phyloP scores from a whole-genome alignment of 345 rosid genomes.

The Hibiscus tridactylites region DNA sequence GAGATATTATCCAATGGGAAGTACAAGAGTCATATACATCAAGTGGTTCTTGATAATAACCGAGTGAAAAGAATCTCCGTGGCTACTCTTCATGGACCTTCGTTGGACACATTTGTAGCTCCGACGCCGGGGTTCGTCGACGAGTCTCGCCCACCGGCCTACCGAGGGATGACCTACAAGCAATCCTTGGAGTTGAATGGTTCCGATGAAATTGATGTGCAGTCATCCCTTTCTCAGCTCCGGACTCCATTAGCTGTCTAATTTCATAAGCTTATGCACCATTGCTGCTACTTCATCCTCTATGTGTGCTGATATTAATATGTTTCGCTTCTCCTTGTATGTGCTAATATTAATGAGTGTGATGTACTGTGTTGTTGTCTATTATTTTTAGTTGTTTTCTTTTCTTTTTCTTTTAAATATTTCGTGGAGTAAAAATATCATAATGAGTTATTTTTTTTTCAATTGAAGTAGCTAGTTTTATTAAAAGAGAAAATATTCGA shows the following conservation, averaged over 20 bases:
- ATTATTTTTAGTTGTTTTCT: too few relatives aligned
- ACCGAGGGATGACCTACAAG: not conserved
- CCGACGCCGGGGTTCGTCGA: not conserved
- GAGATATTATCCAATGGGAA: not conserved
- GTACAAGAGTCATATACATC: not conserved
- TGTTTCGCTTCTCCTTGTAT: too few relatives aligned
- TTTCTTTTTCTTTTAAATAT: too few relatives aligned
- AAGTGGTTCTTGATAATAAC: not conserved
- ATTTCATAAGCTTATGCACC: not conserved
- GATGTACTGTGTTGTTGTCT: too few relatives aligned
- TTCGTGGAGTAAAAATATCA: too few relatives aligned
- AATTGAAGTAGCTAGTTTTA: too few relatives aligned
- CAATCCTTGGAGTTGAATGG: not conserved
- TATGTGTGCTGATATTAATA: too few relatives aligned
- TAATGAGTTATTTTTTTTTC: too few relatives aligned
- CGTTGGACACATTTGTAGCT: not conserved
- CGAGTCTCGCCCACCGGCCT: not conserved
- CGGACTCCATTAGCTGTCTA: not conserved
- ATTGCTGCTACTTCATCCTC: too few relatives aligned
- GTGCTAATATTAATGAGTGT: too few relatives aligned
- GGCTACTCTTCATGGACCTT: not conserved
- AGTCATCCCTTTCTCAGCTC: not conserved
- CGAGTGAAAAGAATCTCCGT: not conserved
- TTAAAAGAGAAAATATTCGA: too few relatives aligned
- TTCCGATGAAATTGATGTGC: not conserved